These are phyloP conservation scores for Kwoniella sp. DNA, from an alignment of 768 basidiomycete species.

Conservation along the genomic window DNA sequence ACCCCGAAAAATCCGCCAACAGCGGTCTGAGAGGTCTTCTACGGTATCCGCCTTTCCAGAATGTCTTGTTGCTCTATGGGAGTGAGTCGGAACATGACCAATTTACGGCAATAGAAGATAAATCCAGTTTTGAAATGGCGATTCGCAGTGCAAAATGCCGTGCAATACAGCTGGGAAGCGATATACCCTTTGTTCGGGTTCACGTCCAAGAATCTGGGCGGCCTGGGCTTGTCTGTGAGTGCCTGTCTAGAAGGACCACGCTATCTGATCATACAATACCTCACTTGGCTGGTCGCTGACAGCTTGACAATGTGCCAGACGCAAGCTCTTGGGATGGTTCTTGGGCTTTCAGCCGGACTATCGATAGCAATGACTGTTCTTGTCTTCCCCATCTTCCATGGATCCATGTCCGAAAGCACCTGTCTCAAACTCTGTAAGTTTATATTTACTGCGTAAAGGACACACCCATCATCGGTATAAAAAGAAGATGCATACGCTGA, in stretches of 20 bases:
- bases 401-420: slow-evolving; percentile 26
- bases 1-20: slow-evolving; percentile 16
- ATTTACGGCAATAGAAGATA: neutral
- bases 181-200: slow-evolving; percentile 44
- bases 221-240: slow-evolving; percentile 38
- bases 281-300: too few relatives aligned
- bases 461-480: too few relatives aligned
- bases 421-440: slow-evolving; percentile 33
- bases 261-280: too few relatives aligned
- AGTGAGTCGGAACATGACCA: slow-evolving; percentile 25
- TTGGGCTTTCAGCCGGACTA: slow-evolving; percentile 35
- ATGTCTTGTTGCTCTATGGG: slow-evolving; percentile 36
- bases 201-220: slow-evolving; percentile 38
- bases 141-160: slow-evolving; percentile 31
- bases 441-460: too few relatives aligned
- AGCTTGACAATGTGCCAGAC: slow-evolving; percentile 13
- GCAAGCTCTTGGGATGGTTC: slow-evolving; percentile 32
- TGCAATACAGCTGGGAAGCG: slow-evolving; percentile 41
- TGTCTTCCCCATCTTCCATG: slow-evolving; percentile 37
- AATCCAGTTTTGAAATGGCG: too few relatives aligned
- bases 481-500: neutral
- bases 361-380: slow-evolving; percentile 43
- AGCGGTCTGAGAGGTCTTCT: slow-evolving; percentile 24
- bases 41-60: slow-evolving; percentile 34
- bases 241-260: neutral